These are phyloP conservation scores for Russula foetens DNA, from an alignment of 768 basidiomycete genomes.

Conservation along the genomic window DNA sequence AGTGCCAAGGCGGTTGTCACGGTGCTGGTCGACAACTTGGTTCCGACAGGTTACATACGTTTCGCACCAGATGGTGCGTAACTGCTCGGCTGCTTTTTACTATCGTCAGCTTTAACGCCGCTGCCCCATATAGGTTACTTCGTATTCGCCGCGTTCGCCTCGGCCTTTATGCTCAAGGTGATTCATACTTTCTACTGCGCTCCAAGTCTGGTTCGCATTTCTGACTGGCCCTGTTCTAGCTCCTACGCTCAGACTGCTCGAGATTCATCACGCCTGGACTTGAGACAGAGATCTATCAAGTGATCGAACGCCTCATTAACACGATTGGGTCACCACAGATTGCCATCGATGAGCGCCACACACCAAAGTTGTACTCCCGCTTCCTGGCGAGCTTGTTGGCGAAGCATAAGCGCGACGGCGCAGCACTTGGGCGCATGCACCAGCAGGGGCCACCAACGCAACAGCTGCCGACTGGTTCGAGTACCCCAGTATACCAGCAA, in stretches of 20 bases:
- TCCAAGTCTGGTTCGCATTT: not conserved
- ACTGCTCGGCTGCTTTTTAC: not conserved
- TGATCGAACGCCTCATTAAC: conserved; percentile 60
- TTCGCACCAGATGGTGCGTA: conserved; percentile 24
- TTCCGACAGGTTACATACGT: conserved; percentile 23
- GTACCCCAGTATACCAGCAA: conserved; percentile 1
- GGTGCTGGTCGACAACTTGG: conserved; percentile 15
- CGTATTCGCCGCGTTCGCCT: conserved; percentile 37
- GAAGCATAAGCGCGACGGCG: conserved; percentile 30
- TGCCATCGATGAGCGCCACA: conserved; percentile 73
- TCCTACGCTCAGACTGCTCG: conserved; percentile 72
- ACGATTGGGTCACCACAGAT: conserved; percentile 63
- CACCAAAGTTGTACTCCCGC: conserved; percentile 70
- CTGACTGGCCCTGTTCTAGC: conserved; percentile 30
- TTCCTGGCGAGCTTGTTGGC: conserved; percentile 69
- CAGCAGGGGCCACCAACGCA: conserved; percentile 16
- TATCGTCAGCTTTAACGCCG: not conserved
- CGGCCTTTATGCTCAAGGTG: conserved; percentile 78
- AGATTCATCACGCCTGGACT: conserved; percentile 49
- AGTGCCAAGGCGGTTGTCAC: conserved; percentile 15
- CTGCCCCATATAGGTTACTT: conserved; percentile 10
- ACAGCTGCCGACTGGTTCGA: not conserved
- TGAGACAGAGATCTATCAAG: conserved; percentile 50
- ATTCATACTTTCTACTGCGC: not conserved
- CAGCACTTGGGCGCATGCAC: conserved; percentile 5